Conservation (phyloP, 345 rosid genomes). For the Populus deltoides region DNA sequence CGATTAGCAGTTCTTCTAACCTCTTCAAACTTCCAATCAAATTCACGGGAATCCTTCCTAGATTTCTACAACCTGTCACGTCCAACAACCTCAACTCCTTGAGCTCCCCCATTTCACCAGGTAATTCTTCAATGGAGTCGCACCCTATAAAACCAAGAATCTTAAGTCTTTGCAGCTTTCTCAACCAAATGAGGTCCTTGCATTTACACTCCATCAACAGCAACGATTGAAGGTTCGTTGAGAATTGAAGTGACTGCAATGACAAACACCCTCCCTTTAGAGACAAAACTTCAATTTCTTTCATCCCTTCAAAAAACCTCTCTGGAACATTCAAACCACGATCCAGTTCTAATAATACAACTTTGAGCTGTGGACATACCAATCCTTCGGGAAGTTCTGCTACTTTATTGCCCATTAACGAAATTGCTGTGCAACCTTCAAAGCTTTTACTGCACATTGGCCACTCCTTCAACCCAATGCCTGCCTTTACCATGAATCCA, state of each 20-base stretch:
- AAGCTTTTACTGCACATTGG: background rate
- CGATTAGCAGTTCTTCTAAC: too few relatives aligned
- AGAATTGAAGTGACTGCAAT: background rate
- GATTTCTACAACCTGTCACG: too few relatives aligned
- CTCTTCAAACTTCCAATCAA: too few relatives aligned
- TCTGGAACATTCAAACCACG: background rate
- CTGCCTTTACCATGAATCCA: background rate
- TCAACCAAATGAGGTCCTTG: background rate
- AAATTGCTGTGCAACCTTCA: slow-evolving; percentile 1
- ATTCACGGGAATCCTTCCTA: too few relatives aligned
- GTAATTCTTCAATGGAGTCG: too few relatives aligned
- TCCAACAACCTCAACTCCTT: too few relatives aligned
- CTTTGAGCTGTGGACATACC: background rate
- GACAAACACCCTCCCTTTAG: background rate
- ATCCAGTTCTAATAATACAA: background rate
- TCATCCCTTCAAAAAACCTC: background rate
- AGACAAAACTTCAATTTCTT: background rate
- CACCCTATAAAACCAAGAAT: too few relatives aligned
- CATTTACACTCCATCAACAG: background rate
- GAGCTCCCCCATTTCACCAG: too few relatives aligned
- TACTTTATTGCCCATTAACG: background rate
- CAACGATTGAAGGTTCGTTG: background rate
- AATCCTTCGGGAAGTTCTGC: background rate
- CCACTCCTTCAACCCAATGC: background rate
- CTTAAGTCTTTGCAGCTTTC: background rate